Conservation (phyloP, 1,284 basidiomycete species). For the Sphagnurus paluster region DNA sequence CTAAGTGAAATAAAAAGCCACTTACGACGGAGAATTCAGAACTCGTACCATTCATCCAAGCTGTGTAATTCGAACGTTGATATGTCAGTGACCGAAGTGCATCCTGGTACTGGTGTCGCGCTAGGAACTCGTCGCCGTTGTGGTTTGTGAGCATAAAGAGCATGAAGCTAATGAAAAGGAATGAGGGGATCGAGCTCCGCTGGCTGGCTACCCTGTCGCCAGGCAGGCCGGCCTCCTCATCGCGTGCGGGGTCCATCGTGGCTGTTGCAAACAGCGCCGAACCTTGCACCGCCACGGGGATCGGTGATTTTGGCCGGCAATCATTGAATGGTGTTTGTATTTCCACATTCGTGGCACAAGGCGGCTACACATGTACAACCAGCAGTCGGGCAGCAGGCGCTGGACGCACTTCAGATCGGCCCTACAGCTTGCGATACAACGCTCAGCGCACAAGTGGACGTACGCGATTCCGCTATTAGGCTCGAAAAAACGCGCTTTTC, state of each 20-base stretch:
- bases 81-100: conserved; percentile 55
- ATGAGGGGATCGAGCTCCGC: conserved; percentile 65
- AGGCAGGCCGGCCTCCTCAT: conserved; percentile 39
- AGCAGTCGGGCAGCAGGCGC: conserved; percentile 60
- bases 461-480: conserved; percentile 36
- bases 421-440: conserved; percentile 70
- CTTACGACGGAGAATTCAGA: conserved; percentile 70
- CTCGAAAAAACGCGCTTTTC: conserved; percentile 4
- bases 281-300: conserved; percentile 15
- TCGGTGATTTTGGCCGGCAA: background rate
- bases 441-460: conserved; percentile 82
- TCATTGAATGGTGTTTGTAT: background rate
- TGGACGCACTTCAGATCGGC: conserved; percentile 78
- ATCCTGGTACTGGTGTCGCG: conserved; percentile 63
- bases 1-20: conserved; percentile 10
- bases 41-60: conserved; percentile 70
- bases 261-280: conserved; percentile 12
- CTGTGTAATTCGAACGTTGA: conserved; percentile 68
- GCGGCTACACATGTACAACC: conserved; percentile 43
- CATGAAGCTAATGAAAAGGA: conserved; percentile 71
- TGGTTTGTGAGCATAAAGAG: conserved; percentile 76
- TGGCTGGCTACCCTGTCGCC: conserved; percentile 30
- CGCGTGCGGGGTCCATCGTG: conserved; percentile 30
- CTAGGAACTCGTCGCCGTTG: conserved; percentile 60
- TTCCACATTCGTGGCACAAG: background rate